Percentiles rank a stretch among this genome's conserved stretches.
phyloP scores from a whole-genome alignment of 2,329 filamentous ascomycete species.

The Rhinocladiella mackenziei region DNA sequence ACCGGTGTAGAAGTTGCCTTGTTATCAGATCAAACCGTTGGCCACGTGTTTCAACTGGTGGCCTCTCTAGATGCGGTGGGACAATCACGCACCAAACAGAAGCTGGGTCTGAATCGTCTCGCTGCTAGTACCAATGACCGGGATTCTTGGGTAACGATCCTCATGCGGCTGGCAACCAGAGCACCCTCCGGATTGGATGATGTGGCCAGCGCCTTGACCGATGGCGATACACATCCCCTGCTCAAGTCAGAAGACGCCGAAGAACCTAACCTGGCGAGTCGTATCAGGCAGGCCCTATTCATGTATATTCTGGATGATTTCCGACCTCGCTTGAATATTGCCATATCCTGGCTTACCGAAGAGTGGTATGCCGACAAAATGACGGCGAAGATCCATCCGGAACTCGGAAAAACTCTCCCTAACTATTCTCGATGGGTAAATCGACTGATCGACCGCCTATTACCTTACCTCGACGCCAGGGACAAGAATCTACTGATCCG shows the following conservation, averaged over 20 bases:
- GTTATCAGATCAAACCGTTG: slow-evolving; percentile 69
- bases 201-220: slow-evolving; percentile 55
- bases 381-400: slow-evolving; percentile 39
- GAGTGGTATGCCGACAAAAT: slow-evolving; percentile 94
- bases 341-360: slow-evolving; percentile 90
- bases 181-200: slow-evolving; percentile 67
- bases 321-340: slow-evolving; percentile 79
- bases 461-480: slow-evolving; percentile 84
- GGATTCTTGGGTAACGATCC: slow-evolving; percentile 86
- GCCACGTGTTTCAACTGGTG: slow-evolving; percentile 74
- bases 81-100: slow-evolving; percentile 44
- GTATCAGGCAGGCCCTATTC: slow-evolving; percentile 76
- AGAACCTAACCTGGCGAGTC: slow-evolving; percentile 47
- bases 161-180: slow-evolving; percentile 79
- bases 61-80: slow-evolving; percentile 65
- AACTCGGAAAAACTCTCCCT: slow-evolving; percentile 30
- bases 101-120: slow-evolving; percentile 72
- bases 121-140: slow-evolving; percentile 79
- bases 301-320: slow-evolving; percentile 89
- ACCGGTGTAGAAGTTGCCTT: slow-evolving; percentile 67
- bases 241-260: slow-evolving; percentile 33
- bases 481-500: slow-evolving; percentile 80
- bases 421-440: slow-evolving; percentile 78
- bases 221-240: slow-evolving; percentile 28
- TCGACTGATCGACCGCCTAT: slow-evolving; percentile 79